Base-by-base conservation (phyloP, 2,329 filamentous ascomycete genomes). In the Trichoderma koningiopsis region DNA sequence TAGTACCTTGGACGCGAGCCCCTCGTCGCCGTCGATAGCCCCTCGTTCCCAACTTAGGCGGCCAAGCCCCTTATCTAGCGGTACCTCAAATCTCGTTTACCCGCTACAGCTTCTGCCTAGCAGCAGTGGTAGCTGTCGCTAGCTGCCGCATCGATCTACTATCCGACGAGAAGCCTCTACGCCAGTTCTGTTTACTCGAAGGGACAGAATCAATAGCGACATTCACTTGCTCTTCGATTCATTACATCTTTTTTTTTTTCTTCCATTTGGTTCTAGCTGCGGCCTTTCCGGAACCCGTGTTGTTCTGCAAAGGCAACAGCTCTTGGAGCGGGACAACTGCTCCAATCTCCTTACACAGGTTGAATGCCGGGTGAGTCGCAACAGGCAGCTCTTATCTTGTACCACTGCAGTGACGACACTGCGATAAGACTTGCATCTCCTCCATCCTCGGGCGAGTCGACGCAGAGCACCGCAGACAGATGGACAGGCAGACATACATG, bases 301-400 rank as follows among this genome's bases (percentile, higher is more conserved):
- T 31, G 58, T 68, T 69, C 68, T 66, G 61, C 61, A 55, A 62
- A 66, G 61, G 62, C 61, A 49, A 40, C 29, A 37, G 43, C 61
- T 55, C 22, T 58, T 69, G 65, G 70, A 62, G 70, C 57, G 67
- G 70, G 70, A 69, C 64, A 27, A 67, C 70, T 71, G 70, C 70
- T 69, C 67, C 70, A 68, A 69, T 63, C 70, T 53, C 55, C 57
- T 61, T 47, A 67, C 33, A 60, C 70, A 66, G 63, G 40, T 71
- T 69, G 70, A 71, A 71, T 71, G 69, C 66, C 66, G 55, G 57
- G 70, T 71, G 62, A 63, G 70, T 70, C 29, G 52, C 35, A 61
- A 24, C 35, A 61, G 40, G 56, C 35, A 60, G 57, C 65, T 47
- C 63, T 66, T 66, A 66, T 58, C 63, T 58, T 66, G 63, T 66